phyloP scores from a whole-genome alignment of 768 basidiomycete species.

The Pleurotus tuber-regium region DNA sequence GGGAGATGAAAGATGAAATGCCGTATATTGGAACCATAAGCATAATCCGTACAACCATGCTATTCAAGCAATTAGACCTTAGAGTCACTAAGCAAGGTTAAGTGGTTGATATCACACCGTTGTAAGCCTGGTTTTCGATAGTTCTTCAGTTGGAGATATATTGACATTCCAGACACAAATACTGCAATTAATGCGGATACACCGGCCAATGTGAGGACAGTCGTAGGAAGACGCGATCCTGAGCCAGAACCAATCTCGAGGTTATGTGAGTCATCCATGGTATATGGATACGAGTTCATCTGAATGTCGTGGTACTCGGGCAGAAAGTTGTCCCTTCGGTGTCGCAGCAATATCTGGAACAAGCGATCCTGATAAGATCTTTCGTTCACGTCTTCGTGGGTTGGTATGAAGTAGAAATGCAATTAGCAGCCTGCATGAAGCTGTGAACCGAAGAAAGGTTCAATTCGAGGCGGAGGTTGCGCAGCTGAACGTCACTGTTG shows the following conservation, averaged over 20 bases:
- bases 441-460: too few species aligned
- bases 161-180: slow-evolving; percentile 67
- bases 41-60: slow-evolving; percentile 95
- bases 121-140: slow-evolving; percentile 82
- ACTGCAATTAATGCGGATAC: slow-evolving; percentile 69
- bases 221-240: slow-evolving; percentile 56
- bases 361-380: too few species aligned
- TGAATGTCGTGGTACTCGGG: too few species aligned
- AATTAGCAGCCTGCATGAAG: too few species aligned
- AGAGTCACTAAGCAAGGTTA: neutral
- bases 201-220: slow-evolving; percentile 62
- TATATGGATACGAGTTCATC: neutral
- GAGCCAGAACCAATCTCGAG: slow-evolving; percentile 36
- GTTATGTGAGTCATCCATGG: neutral
- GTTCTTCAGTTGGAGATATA: slow-evolving; percentile 80
- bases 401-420: too few species aligned
- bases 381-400: too few species aligned
- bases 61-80: slow-evolving; percentile 22
- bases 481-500: too few species aligned
- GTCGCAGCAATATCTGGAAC: too few species aligned
- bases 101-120: slow-evolving; percentile 43
- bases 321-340: too few species aligned
- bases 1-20: slow-evolving; percentile 84
- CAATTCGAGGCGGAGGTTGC: too few species aligned
- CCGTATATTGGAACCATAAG: slow-evolving; percentile 95